Evolutionary conservation across 1,139 yeast genomes (phyloP), one percentile per base, ranked within the genome.

Genomic region (Tardiomyces digboiensis): DNA sequence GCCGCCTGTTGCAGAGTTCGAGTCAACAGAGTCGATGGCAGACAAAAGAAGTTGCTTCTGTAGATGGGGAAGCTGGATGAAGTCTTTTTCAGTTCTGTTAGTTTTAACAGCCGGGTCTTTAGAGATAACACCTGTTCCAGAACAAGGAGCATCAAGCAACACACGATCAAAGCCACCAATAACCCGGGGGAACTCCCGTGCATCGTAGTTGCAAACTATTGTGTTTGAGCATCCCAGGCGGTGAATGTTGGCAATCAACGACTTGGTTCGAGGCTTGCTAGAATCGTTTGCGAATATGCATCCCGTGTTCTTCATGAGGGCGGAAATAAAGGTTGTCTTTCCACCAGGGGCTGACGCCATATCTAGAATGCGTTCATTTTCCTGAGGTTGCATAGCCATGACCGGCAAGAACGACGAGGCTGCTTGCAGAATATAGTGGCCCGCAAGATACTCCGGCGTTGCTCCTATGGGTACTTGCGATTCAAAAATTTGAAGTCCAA

Each of bases 271-370:
- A 22, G 94, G 87, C 65, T 89, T 91, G 70, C 87, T 89, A 48
- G 95, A 84, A 70, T 93, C 99, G 65, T 93, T 93, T 45, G 99
- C 99, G 63, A 93, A 89, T 16, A 93, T 84, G 64, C 94, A 82
- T 33, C 99, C 99, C 2, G 98, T 91, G 65, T 91, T 93, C 63
- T 93, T 93, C 97, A 91, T 91, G 67, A 89, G 69, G 1, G 98
- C 98, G 38, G 96, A 81, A 46, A 93, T 81, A 61, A 88, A 91
- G 1, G 99, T 91, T 10, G 98, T 88, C 62, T 93, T 93, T 67
- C 99, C 99, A 71, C 99, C 99, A 53, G 99, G 99, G 19, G 99
- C 97, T 47, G 98, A 95, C 38, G 99, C 98, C 98, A 93, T 93
- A 70, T 93, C 99, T 53, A 93, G 73, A 41, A 93, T 74, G 60